phyloP scores from a whole-genome alignment of 148 eudicot genomes.

The Linanthus parryae region DNA sequence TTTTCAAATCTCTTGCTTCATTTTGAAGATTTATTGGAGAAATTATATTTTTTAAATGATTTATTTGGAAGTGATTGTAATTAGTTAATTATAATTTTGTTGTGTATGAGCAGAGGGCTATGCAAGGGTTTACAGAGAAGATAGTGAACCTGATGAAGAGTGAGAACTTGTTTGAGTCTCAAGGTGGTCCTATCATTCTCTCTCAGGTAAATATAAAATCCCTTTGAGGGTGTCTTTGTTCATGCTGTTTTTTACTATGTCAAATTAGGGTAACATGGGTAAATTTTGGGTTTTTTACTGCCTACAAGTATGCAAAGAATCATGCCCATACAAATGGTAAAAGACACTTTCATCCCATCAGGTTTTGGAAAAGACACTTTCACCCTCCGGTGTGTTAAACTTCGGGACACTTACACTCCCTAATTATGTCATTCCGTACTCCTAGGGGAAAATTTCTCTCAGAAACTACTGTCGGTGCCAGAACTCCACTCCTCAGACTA shows the following conservation, averaged over 20 bases:
- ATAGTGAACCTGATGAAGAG: conserved; percentile 71
- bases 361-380: too few relatives aligned
- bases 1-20: neutral
- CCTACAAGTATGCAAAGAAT: too few relatives aligned
- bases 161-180: conserved; percentile 68
- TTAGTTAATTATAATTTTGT: neutral
- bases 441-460: too few relatives aligned
- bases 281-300: too few relatives aligned
- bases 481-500: too few relatives aligned
- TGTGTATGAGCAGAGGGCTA: conserved; percentile 49
- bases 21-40: neutral
- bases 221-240: neutral
- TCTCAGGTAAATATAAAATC: too few relatives aligned
- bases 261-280: neutral
- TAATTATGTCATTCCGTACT: too few relatives aligned
- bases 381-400: too few relatives aligned
- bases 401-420: too few relatives aligned
- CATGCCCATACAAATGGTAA: too few relatives aligned
- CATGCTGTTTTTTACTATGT: conserved; percentile 1
- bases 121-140: conserved; percentile 79
- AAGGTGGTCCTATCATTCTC: conserved; percentile 90
- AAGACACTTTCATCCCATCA: too few relatives aligned
- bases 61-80: neutral
- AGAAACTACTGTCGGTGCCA: too few relatives aligned
- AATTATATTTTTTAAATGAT: neutral